Evolutionary conservation across 306 rosid genomes (phyloP).

Genomic region (Castanea crenata): DNA sequence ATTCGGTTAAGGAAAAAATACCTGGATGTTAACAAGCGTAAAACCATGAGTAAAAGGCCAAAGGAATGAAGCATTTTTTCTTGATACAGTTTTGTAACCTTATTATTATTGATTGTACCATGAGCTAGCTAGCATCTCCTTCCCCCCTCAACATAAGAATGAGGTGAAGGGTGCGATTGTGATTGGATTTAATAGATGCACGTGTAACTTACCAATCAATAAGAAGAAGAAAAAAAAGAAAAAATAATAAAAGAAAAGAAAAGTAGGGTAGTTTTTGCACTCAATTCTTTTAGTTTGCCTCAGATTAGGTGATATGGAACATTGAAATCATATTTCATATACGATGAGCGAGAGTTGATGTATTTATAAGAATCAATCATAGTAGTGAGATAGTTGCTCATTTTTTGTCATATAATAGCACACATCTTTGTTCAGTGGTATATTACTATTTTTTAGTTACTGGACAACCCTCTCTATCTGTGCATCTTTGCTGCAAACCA

Average conservation of each 20-base stretch:
- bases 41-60: conserved; percentile 73
- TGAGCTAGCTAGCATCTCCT: background rate
- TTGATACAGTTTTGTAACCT: conserved; percentile 31
- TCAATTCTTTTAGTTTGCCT: conserved; percentile 26
- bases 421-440: background rate
- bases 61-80: conserved; percentile 53
- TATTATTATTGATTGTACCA: background rate
- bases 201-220: too few relatives aligned
- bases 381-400: conserved; percentile 14
- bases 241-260: too few relatives aligned
- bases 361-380: conserved; percentile 25
- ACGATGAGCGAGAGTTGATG: conserved; percentile 21
- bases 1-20: conserved; percentile 87
- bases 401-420: conserved; percentile 9
- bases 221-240: too few relatives aligned
- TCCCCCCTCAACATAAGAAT: too few relatives aligned
- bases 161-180: too few relatives aligned
- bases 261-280: conserved; percentile 6
- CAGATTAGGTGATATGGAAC: conserved; percentile 19
- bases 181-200: too few relatives aligned
- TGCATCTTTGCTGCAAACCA: too few relatives aligned
- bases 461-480: too few relatives aligned
- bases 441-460: background rate
- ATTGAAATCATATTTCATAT: conserved; percentile 28
- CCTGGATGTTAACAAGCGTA: conserved; percentile 87